phyloP scores from a whole-genome alignment of 2,329 filamentous ascomycete genomes.

The Dactylellina sp. region DNA sequence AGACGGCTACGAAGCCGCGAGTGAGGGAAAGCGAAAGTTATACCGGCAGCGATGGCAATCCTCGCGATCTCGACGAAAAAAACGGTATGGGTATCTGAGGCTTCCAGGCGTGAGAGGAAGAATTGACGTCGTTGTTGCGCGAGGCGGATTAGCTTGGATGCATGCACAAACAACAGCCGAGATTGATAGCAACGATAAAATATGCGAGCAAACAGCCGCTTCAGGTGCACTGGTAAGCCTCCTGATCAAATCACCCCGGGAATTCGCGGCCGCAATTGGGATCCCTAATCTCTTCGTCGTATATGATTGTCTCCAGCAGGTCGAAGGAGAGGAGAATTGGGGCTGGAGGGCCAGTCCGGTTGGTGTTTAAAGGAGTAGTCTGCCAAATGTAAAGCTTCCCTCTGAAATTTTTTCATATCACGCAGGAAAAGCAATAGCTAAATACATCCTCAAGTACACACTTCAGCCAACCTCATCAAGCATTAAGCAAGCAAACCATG shows the following conservation, averaged over 20 bases:
- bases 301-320: constrained; percentile 12
- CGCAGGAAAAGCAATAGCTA: constrained; percentile 37
- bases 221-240: constrained; percentile 24
- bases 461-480: constrained; percentile 36
- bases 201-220: constrained; percentile 54
- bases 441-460: constrained; percentile 18
- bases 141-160: constrained; percentile 22
- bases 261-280: constrained; percentile 36
- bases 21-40: constrained; percentile 10
- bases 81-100: background rate
- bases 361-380: constrained; percentile 22
- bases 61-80: constrained; percentile 13
- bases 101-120: constrained; percentile 13
- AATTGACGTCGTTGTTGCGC: constrained; percentile 43
- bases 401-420: constrained; percentile 28
- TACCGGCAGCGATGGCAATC: constrained; percentile 2
- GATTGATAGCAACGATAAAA: constrained; percentile 23
- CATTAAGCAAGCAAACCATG: constrained; percentile 5
- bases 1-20: background rate
- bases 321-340: constrained; percentile 21
- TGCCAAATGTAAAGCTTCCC: background rate
- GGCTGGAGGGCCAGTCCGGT: constrained; percentile 10
- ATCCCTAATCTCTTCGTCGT: constrained; percentile 1
- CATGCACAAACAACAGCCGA: constrained; percentile 14
- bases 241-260: constrained; percentile 36